Evolutionary conservation across 2,329 filamentous ascomycete species (phyloP).

Genomic region (Phialophora chinensis): DNA sequence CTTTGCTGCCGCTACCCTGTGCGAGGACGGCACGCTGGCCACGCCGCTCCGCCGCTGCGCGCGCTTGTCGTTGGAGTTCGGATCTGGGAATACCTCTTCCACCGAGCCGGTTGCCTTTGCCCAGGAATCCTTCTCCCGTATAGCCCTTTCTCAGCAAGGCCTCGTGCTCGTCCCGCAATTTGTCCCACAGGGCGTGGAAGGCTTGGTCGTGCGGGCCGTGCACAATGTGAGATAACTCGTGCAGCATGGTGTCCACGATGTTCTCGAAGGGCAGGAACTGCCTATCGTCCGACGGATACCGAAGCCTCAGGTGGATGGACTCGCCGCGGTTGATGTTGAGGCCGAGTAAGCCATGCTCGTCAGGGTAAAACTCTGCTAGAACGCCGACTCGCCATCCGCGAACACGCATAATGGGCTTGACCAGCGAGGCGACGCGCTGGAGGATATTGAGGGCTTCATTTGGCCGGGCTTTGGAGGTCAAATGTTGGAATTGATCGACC

Average conservation of each 20-base stretch:
- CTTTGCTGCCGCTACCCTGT: slow-evolving; percentile 68
- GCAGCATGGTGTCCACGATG: slow-evolving; percentile 88
- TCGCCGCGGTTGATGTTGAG: slow-evolving; percentile 78
- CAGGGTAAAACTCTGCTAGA: slow-evolving; percentile 84
- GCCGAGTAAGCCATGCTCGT: slow-evolving; percentile 75
- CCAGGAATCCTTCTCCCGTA: slow-evolving; percentile 86
- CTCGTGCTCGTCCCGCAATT: slow-evolving; percentile 84
- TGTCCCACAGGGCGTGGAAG: slow-evolving; percentile 87
- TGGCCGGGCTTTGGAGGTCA: slow-evolving; percentile 56
- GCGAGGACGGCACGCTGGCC: slow-evolving; percentile 52
- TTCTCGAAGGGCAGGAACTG: slow-evolving; percentile 82
- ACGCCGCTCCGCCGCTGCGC: slow-evolving; percentile 75
- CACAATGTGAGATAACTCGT: slow-evolving; percentile 88
- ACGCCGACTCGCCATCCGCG: slow-evolving; percentile 79
- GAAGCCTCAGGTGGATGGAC: slow-evolving; percentile 81
- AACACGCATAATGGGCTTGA: slow-evolving; percentile 94
- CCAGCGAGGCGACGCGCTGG: slow-evolving; percentile 81
- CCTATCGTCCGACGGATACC: slow-evolving; percentile 73
- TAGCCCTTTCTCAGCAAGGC: slow-evolving; percentile 79
- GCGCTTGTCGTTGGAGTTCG: slow-evolving; percentile 76
- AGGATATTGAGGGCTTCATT: slow-evolving; percentile 66
- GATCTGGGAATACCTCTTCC: slow-evolving; percentile 68
- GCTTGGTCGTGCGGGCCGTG: slow-evolving; percentile 80
- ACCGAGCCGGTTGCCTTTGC: slow-evolving; percentile 75
- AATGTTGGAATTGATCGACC: slow-evolving; percentile 59